Conservation (phyloP, 2,329 filamentous ascomycete species). For the Hymenotorrendiella dingleyae region DNA sequence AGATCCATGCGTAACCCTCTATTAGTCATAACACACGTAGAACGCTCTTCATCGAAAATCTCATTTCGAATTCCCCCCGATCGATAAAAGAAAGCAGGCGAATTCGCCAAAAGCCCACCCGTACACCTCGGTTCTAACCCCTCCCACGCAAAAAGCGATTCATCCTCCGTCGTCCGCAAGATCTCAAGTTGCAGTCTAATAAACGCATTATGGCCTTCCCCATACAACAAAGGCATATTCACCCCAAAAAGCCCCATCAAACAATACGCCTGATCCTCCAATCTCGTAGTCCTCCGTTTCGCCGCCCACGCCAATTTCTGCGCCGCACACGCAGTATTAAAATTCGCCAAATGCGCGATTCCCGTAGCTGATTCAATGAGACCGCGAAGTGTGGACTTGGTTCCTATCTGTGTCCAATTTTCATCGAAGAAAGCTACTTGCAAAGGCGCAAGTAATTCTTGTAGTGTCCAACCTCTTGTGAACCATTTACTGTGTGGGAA, state of each 20-base stretch:
- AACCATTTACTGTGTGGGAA: no score
- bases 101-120: no score
- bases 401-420: not conserved
- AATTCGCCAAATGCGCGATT: constrained; percentile 1
- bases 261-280: constrained; percentile 3
- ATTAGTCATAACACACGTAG: no score
- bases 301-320: not conserved
- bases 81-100: no score
- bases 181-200: not conserved
- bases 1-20: no score
- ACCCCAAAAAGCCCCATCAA: constrained; percentile 3
- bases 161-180: not conserved
- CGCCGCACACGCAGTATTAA: constrained; percentile 2
- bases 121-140: no score
- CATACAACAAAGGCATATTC: constrained; percentile 1
- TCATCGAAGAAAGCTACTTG: not conserved
- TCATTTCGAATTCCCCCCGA: no score
- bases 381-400: not conserved
- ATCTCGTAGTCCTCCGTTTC: constrained; percentile 2
- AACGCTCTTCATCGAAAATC: no score
- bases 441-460: constrained; percentile 2
- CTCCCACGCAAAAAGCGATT: not conserved
- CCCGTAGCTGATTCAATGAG: not conserved
- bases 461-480: constrained; percentile 1
- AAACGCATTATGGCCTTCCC: not conserved